Conservation (phyloP, 1,284 basidiomycete genomes). For the Ceratobasidium sp. region DNA sequence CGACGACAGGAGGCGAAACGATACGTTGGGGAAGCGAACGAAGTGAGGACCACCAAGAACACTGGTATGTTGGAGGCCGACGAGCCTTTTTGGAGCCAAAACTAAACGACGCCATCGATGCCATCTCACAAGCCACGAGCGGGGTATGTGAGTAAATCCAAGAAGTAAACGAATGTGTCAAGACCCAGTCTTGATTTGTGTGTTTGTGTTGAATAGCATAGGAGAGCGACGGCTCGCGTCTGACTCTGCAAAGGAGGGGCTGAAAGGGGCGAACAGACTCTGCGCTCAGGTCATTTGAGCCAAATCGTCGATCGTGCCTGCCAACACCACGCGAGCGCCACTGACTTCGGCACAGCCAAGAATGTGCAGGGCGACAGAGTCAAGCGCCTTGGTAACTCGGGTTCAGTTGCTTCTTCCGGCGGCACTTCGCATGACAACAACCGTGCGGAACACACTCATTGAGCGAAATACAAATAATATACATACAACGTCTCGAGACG, state of each 20-base stretch:
- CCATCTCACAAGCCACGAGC: background rate
- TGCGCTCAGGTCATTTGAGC: background rate
- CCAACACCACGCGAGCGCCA: slow-evolving; percentile 9
- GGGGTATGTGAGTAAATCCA: background rate
- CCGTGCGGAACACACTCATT: slow-evolving; percentile 26
- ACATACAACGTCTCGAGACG: slow-evolving; percentile 19
- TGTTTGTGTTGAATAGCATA: background rate
- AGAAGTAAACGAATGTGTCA: slow-evolving; percentile 34
- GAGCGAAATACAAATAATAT: slow-evolving; percentile 36
- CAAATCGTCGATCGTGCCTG: background rate
- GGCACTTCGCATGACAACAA: slow-evolving; percentile 26
- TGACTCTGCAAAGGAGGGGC: background rate
- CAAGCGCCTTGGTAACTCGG: slow-evolving; percentile 27
- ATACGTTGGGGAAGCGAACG: slow-evolving; percentile 24
- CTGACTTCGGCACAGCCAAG: background rate
- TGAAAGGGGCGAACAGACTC: background rate
- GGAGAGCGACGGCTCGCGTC: slow-evolving; percentile 29
- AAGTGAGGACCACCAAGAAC: slow-evolving; percentile 17
- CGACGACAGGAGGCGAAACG: slow-evolving; percentile 5
- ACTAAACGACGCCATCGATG: slow-evolving; percentile 8
- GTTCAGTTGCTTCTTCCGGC: background rate
- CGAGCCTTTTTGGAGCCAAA: slow-evolving; percentile 5
- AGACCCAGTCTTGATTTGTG: slow-evolving; percentile 34
- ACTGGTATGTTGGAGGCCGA: slow-evolving; percentile 23
- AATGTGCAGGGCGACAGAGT: background rate